These are phyloP conservation scores for Phytophthora idaei DNA, from an alignment of 352 stramenopile species.

Conservation along the genomic window DNA sequence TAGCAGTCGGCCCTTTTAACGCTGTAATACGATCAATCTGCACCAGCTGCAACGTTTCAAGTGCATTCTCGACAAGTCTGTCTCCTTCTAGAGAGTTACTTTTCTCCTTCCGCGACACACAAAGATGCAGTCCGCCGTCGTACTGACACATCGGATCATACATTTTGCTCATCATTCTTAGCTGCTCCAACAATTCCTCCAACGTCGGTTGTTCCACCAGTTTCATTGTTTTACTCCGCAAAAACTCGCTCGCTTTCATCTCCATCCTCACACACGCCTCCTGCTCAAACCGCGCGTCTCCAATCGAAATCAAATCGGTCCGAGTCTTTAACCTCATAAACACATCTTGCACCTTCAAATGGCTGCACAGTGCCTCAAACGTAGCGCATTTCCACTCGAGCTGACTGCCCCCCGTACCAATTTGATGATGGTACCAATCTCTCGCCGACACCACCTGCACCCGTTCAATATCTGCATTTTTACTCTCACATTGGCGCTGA, in stretches of 20 bases:
- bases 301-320: slow-evolving; percentile 62
- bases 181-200: slow-evolving; percentile 51
- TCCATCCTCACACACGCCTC: slow-evolving; percentile 56
- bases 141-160: slow-evolving; percentile 52
- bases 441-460: slow-evolving; percentile 64
- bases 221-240: slow-evolving; percentile 65
- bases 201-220: slow-evolving; percentile 51
- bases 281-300: slow-evolving; percentile 61
- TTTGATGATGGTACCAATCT: slow-evolving; percentile 60
- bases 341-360: slow-evolving; percentile 55
- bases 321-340: slow-evolving; percentile 24
- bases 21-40: slow-evolving; percentile 31
- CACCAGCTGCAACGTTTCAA: slow-evolving; percentile 40
- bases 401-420: slow-evolving; percentile 39
- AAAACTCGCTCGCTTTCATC: slow-evolving; percentile 31
- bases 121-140: slow-evolving; percentile 48
- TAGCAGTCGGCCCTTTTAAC: neutral
- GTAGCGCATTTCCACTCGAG: slow-evolving; percentile 59
- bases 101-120: slow-evolving; percentile 32
- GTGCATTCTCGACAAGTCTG: slow-evolving; percentile 10
- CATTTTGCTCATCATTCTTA: slow-evolving; percentile 42
- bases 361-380: slow-evolving; percentile 56
- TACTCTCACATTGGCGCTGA: slow-evolving; percentile 28
- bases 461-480: slow-evolving; percentile 14
- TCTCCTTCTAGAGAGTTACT: slow-evolving; percentile 1